These are phyloP conservation scores for Ogataea kodamae DNA, from an alignment of 805 yeast species.

Conservation along the genomic window DNA sequence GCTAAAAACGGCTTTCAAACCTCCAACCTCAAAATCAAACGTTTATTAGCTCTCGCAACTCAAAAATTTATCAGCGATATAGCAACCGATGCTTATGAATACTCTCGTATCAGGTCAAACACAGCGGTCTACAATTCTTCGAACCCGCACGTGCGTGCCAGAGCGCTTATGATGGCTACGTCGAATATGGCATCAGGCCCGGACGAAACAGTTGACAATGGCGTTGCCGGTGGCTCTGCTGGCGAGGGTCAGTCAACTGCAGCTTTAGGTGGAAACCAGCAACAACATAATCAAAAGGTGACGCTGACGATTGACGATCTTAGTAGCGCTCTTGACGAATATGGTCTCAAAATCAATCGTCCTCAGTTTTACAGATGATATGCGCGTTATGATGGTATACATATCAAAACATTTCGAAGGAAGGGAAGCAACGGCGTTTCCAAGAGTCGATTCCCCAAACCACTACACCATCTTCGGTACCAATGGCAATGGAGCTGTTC, in stretches of 20 bases:
- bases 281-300: slow-evolving; percentile 47
- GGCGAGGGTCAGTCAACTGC: slow-evolving; percentile 17
- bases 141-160: slow-evolving; percentile 82
- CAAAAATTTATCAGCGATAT: slow-evolving; percentile 93
- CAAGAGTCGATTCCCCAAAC: slow-evolving; percentile 67
- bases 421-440: slow-evolving; percentile 59
- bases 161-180: slow-evolving; percentile 64
- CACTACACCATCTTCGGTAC: slow-evolving; percentile 63
- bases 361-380: slow-evolving; percentile 87
- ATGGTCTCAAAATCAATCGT: slow-evolving; percentile 72
- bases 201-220: slow-evolving; percentile 28
- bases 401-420: slow-evolving; percentile 43
- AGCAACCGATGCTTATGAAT: slow-evolving; percentile 95
- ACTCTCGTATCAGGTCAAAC: slow-evolving; percentile 85
- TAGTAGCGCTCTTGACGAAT: slow-evolving; percentile 88
- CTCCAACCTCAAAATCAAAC: slow-evolving; percentile 70
- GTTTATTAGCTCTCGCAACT: slow-evolving; percentile 89
- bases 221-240: slow-evolving; percentile 16
- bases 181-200: slow-evolving; percentile 33
- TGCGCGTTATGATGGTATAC: slow-evolving; percentile 9
- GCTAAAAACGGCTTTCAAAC: slow-evolving; percentile 77
- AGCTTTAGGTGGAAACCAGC: slow-evolving; percentile 14
- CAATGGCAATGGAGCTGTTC: slow-evolving; percentile 49
- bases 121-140: slow-evolving; percentile 81
- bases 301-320: slow-evolving; percentile 91